phyloP scores from a whole-genome alignment of 805 yeast genomes.

The Tetrapisispora taiwanensis region DNA sequence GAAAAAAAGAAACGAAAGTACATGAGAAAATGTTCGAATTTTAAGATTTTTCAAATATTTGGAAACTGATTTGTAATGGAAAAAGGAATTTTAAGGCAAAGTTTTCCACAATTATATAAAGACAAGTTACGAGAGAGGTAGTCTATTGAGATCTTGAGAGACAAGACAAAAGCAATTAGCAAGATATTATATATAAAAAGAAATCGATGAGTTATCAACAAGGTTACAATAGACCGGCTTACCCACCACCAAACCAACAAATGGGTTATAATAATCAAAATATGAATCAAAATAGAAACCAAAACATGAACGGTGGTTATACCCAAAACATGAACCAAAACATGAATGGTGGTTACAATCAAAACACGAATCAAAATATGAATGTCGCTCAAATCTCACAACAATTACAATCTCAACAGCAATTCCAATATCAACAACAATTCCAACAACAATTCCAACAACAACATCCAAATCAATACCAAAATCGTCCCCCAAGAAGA shows the following conservation, averaged over 20 bases:
- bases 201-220: constrained; percentile 1
- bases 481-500: constrained; percentile 49
- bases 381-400: constrained; percentile 9
- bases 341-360: not conserved
- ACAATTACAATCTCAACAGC: constrained; percentile 4
- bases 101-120: no score
- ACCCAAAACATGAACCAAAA: not conserved
- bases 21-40: no score
- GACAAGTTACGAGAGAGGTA: no score
- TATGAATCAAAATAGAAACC: no score
- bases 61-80: no score
- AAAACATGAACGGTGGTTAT: not conserved
- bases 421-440: not conserved
- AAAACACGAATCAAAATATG: not conserved
- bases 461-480: constrained; percentile 19
- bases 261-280: not conserved
- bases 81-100: no score
- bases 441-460: constrained; percentile 12
- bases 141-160: no score
- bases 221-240: constrained; percentile 6
- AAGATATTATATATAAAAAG: no score
- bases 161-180: no score
- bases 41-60: no score
- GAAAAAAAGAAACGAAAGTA: no score
- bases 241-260: constrained; percentile 16